phyloP scores from a whole-genome alignment of 139 green algal species.

The Nannochloris sp. region DNA sequence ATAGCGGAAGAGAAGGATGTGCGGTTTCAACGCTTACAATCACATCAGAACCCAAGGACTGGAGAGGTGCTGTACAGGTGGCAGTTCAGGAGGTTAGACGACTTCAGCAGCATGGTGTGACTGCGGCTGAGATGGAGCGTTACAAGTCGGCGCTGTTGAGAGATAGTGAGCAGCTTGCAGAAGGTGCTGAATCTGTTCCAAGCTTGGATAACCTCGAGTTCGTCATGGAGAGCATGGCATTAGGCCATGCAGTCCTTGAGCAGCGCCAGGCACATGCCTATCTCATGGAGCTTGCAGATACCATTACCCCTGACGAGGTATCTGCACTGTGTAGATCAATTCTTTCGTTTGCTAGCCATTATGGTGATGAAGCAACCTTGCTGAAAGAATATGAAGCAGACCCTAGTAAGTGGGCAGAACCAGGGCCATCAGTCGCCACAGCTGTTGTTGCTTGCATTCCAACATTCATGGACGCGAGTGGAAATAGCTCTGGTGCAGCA shows the following conservation, averaged over 20 bases:
- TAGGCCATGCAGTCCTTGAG: conserved; percentile 80
- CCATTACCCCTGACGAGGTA: conserved; percentile 71
- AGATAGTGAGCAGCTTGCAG: conserved; percentile 79
- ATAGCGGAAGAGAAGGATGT: conserved; percentile 86
- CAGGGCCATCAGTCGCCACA: conserved; percentile 57
- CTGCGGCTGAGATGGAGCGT: conserved; percentile 73
- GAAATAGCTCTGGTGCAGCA: conserved; percentile 31
- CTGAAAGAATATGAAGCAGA: conserved; percentile 37
- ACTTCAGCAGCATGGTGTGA: conserved; percentile 83
- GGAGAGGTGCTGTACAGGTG: conserved; percentile 52
- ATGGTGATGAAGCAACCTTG: conserved; percentile 50
- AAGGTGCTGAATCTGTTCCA: conserved; percentile 73
- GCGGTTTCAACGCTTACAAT: conserved; percentile 89
- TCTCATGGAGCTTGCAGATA: conserved; percentile 56
- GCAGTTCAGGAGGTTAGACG: conserved; percentile 78
- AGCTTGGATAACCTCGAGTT: conserved; percentile 92
- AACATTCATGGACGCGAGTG: conserved; percentile 56
- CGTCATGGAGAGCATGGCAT: conserved; percentile 92
- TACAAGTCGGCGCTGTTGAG: conserved; percentile 81
- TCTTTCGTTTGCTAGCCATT: conserved; percentile 86
- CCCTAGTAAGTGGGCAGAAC: conserved; percentile 28
- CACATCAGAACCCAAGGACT: conserved; percentile 81
- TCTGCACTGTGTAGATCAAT: conserved; percentile 63
- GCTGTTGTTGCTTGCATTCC: conserved; percentile 89
- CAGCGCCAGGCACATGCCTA: conserved; percentile 43